phyloP scores from a whole-genome alignment of 1,139 yeast genomes.

The Suhomyces yuchorum region DNA sequence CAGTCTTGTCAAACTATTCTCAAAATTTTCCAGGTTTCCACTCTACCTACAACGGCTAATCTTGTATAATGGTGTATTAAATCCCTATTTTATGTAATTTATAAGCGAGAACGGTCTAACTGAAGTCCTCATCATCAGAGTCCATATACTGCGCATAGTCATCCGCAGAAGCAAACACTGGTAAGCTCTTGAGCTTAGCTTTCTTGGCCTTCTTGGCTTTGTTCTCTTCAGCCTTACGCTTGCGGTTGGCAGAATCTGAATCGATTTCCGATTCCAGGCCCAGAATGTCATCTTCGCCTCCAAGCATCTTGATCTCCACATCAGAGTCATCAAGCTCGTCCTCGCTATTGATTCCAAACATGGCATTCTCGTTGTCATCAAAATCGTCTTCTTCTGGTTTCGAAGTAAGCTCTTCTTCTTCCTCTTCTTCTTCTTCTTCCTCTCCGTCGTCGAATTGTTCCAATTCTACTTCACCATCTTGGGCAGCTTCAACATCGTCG shows the following conservation, averaged over 20 bases:
- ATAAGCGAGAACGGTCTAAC: neutral
- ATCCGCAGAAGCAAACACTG: conserved; percentile 87
- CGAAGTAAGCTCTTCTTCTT: conserved; percentile 15
- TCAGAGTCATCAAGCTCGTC: conserved; percentile 46
- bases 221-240: conserved; percentile 24
- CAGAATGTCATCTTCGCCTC: conserved; percentile 19
- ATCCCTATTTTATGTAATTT: neutral
- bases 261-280: neutral
- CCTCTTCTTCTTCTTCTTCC: conserved; percentile 27
- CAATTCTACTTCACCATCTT: conserved; percentile 28
- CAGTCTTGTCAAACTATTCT: too few species aligned
- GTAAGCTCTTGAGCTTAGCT: conserved; percentile 66
- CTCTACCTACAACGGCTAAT: too few species aligned
- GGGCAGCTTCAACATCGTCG: conserved; percentile 24
- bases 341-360: conserved; percentile 36
- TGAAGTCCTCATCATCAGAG: conserved; percentile 56
- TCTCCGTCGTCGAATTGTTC: conserved; percentile 16
- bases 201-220: conserved; percentile 46
- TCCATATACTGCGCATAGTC: conserved; percentile 79
- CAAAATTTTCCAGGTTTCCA: too few species aligned
- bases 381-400: conserved; percentile 18
- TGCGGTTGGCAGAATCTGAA: conserved; percentile 15
- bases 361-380: conserved; percentile 26
- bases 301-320: conserved; percentile 26
- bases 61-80: neutral